These are phyloP conservation scores for Petasospora fabianii DNA, from an alignment of 1,139 yeast species.

Conservation along the genomic window DNA sequence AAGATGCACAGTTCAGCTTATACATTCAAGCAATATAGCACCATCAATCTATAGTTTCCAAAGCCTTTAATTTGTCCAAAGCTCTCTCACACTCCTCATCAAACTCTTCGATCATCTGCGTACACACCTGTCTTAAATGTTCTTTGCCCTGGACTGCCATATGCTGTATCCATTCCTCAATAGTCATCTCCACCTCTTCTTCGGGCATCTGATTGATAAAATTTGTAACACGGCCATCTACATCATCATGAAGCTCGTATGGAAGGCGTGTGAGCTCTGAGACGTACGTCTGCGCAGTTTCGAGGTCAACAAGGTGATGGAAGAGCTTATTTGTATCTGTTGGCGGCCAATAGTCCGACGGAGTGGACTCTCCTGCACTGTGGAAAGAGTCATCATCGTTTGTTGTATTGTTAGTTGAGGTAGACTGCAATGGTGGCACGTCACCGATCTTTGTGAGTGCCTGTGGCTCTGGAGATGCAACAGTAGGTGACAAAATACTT, in stretches of 20 bases:
- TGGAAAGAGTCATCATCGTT: constrained; percentile 10
- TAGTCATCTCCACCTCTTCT: constrained; percentile 63
- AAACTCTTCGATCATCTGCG: constrained; percentile 43
- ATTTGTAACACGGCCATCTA: constrained; percentile 58
- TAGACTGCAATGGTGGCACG: too few species aligned
- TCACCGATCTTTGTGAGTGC: too few species aligned
- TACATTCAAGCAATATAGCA: too few species aligned
- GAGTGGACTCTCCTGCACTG: constrained; percentile 12
- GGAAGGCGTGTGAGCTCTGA: constrained; percentile 20
- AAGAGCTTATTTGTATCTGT: constrained; percentile 31
- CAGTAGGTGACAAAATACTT: too few species aligned
- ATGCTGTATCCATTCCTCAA: constrained; percentile 63
- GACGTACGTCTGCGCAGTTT: constrained; percentile 37
- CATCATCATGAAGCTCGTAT: constrained; percentile 39
- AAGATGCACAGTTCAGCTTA: too few species aligned
- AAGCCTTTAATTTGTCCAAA: constrained; percentile 21
- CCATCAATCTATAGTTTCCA: too few species aligned
- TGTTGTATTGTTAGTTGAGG: neutral
- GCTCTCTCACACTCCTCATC: constrained; percentile 43
- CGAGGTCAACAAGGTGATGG: constrained; percentile 38
- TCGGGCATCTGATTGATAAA: constrained; percentile 70
- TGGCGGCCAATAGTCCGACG: constrained; percentile 25
- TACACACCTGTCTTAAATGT: constrained; percentile 34
- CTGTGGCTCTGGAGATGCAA: too few species aligned
- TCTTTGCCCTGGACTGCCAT: constrained; percentile 48